Base-by-base conservation (phyloP, 495 filamentous ascomycete genomes). In the Talaromyces trachyspermus region DNA sequence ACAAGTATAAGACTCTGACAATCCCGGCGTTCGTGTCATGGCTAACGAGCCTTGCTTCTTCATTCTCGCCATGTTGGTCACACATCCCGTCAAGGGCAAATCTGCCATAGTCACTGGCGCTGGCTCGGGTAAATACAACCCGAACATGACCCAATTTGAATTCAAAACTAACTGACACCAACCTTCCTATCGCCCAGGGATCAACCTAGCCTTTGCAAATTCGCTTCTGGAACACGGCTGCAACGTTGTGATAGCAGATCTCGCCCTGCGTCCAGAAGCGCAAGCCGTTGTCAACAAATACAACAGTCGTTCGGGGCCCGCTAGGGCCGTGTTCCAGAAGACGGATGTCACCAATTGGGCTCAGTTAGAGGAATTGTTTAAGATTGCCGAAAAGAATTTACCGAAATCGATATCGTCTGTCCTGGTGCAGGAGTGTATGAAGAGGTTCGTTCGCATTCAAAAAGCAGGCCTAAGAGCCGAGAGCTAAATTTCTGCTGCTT, bases 391-490 rank as follows among this genome's bases (percentile, higher is more conserved):
- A 40, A 56, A 46, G 70, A 75, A 37, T 84, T 86, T 49, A 75
- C 74, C 9, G 69, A 70, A 14, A 57, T 78, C 7, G 81, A 86
- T 52, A 77, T 86, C 45, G 79, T 85, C 35, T 81, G 78, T 54
- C 80, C 81, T 4, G 81, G 83, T 8, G 83, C 83, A n/a, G 83
- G 83, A 10, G 62, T 86, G 46, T 85, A 70, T 60, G 83, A 86
- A 53, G 81, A 80, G 47, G 70, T 76, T 59, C 20, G 62, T 61
- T 17, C 29, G 15, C 23, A 22, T 29, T 8, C 45, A 24, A 15
- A 4, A 2, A 33, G 14, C 2, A 8, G 9, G 19, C 8, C 6
- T 7, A 17, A 17, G 33, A 38, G 12, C 2, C 11, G 42, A 8
- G 23, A 10, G 4, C 36, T 32, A 33, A 27, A 22, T 8, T 43